phyloP scores from a whole-genome alignment of 73 alveolate species.

The Effrenium voratum region DNA sequence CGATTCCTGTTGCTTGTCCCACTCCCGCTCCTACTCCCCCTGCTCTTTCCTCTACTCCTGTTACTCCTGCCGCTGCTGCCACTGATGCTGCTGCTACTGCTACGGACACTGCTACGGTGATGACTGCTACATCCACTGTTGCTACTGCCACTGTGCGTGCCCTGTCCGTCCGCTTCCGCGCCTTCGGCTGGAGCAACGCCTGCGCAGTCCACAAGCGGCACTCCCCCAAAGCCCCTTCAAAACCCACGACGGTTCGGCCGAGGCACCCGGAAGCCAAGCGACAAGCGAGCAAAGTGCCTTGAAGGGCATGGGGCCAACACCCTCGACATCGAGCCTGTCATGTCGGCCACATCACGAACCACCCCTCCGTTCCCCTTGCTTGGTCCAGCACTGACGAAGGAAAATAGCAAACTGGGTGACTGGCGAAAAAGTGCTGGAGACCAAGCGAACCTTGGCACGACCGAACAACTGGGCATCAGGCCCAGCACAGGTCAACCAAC shows the following conservation, averaged over 20 bases:
- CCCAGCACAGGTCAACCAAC: background rate
- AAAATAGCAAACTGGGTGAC: background rate
- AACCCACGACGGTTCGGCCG: background rate
- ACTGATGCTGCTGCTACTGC: too few species aligned
- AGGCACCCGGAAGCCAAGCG: too few species aligned
- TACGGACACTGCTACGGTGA: too few species aligned
- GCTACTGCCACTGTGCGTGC: too few species aligned
- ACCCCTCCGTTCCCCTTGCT: too few species aligned
- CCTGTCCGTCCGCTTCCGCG: background rate
- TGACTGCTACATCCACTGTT: too few species aligned
- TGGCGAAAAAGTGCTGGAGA: slow-evolving; percentile 52
- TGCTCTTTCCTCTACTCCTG: too few species aligned
- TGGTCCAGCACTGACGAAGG: background rate
- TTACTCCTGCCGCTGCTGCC: too few species aligned
- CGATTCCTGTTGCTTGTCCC: too few species aligned
- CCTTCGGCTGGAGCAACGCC: slow-evolving; percentile 90
- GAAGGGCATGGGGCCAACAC: slow-evolving; percentile 49
- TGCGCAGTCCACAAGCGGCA: background rate
- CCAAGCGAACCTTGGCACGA: slow-evolving; percentile 46
- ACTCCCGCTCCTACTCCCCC: too few species aligned
- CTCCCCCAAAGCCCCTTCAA: background rate
- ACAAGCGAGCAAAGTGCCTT: background rate
- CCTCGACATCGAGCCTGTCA: slow-evolving; percentile 30
- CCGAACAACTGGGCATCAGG: background rate
- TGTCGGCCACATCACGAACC: background rate